These are phyloP conservation scores for Colletotrichum sublineola DNA, from an alignment of 2,329 filamentous ascomycete genomes.

Conservation along the genomic window DNA sequence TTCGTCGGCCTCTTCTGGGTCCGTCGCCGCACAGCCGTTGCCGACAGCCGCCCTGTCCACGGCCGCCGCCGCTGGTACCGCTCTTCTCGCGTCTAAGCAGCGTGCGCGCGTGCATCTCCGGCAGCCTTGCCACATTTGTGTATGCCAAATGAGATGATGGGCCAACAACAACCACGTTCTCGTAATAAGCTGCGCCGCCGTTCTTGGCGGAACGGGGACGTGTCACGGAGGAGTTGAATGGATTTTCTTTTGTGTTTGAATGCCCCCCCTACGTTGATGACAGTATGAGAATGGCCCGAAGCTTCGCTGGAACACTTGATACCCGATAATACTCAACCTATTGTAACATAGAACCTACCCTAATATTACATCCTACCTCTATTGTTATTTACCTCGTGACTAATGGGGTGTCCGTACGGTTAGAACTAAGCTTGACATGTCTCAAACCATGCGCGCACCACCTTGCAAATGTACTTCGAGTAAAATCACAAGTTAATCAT, in stretches of 20 bases:
- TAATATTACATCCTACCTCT: background rate
- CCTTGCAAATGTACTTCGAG: background rate
- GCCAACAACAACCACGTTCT: background rate
- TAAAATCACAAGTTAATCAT: background rate
- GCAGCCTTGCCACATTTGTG: background rate
- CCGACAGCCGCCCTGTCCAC: conserved; percentile 46
- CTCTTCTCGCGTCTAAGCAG: conserved; percentile 58
- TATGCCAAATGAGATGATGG: background rate
- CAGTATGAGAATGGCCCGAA: conserved; percentile 10
- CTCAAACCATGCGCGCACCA: background rate
- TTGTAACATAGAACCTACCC: conserved; percentile 5
- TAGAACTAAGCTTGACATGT: background rate
- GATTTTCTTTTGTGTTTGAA: background rate
- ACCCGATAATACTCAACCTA: conserved; percentile 18
- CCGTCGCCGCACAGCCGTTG: conserved; percentile 53
- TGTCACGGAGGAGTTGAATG: background rate
- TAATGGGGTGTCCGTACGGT: accelerated
- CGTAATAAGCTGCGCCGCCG: background rate
- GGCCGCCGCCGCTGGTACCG: conserved; percentile 58
- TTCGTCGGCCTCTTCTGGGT: conserved; percentile 70
- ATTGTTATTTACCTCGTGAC: background rate
- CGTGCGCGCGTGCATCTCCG: background rate
- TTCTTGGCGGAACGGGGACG: background rate
- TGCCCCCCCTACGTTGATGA: background rate
- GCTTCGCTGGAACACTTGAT: conserved; percentile 12